These are phyloP conservation scores for Aureobasidium zeae DNA, from an alignment of 2,329 filamentous ascomycete species.

Conservation along the genomic window DNA sequence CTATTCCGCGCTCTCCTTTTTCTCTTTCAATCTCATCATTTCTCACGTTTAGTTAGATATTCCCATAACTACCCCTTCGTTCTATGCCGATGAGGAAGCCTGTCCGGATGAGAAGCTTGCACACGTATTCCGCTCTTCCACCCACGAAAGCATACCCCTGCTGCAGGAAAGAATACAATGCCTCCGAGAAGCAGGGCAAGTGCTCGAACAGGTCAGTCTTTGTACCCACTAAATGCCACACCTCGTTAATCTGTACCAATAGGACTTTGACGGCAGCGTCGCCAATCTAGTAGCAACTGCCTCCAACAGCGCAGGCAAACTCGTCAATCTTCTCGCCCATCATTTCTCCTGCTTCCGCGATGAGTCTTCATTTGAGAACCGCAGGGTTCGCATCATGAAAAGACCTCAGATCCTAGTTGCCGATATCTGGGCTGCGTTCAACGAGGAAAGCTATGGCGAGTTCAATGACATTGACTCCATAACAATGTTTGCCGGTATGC, in stretches of 20 bases:
- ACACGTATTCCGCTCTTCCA: slow-evolving; percentile 78
- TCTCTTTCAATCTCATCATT: background rate
- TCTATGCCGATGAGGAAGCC: slow-evolving; percentile 69
- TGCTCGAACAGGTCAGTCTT: slow-evolving; percentile 63
- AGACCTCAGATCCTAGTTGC: slow-evolving; percentile 93
- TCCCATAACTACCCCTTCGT: slow-evolving; percentile 78
- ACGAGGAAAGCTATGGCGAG: slow-evolving; percentile 65
- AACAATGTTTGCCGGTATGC: slow-evolving; percentile 82
- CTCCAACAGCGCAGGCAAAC: slow-evolving; percentile 65
- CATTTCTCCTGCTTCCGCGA: slow-evolving; percentile 84
- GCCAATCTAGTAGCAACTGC: slow-evolving; percentile 64
- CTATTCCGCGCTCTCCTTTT: background rate
- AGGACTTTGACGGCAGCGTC: slow-evolving; percentile 71
- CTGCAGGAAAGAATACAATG: slow-evolving; percentile 68
- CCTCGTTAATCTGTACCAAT: slow-evolving; percentile 14
- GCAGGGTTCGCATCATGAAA: slow-evolving; percentile 75
- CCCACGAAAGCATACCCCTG: slow-evolving; percentile 77
- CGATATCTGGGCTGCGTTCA: slow-evolving; percentile 92
- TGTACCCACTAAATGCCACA: background rate
- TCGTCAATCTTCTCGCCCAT: slow-evolving; percentile 77
- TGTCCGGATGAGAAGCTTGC: slow-evolving; percentile 58
- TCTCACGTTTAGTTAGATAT: slow-evolving; percentile 49
- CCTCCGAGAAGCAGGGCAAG: slow-evolving; percentile 69
- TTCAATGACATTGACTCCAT: slow-evolving; percentile 91
- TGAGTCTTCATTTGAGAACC: slow-evolving; percentile 63